Evolutionary conservation across 305 asterid species (phyloP).

Genomic region (Fraxinus nigra): DNA sequence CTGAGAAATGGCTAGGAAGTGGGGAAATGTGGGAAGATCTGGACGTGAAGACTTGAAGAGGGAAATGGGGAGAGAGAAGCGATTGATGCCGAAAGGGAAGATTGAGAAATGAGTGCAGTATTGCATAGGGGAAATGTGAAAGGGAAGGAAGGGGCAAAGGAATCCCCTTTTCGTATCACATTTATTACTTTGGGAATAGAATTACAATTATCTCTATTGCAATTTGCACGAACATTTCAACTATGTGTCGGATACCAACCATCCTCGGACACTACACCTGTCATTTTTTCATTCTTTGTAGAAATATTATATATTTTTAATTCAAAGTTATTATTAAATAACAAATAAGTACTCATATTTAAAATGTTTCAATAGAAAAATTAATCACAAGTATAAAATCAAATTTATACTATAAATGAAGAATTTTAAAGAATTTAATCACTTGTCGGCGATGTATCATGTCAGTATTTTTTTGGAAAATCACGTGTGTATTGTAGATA

Average conservation of each 20-base stretch:
- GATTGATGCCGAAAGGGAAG: background rate
- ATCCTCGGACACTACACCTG: background rate
- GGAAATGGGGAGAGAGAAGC: background rate
- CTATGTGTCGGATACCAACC: background rate
- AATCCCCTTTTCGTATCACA: background rate
- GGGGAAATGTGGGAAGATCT: background rate
- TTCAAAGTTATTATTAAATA: background rate
- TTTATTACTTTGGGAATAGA: background rate
- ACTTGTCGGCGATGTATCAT: background rate
- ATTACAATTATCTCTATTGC: background rate
- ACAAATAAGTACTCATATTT: too few relatives aligned
- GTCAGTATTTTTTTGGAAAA: background rate
- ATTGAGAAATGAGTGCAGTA: background rate
- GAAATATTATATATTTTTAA: too few relatives aligned
- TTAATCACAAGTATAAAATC: background rate
- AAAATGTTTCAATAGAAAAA: background rate
- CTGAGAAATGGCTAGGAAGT: background rate
- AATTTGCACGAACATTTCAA: background rate
- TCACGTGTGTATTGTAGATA: background rate
- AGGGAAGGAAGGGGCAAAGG: background rate
- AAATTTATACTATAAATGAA: too few relatives aligned
- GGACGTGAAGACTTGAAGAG: background rate
- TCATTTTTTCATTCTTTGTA: background rate
- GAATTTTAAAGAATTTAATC: background rate
- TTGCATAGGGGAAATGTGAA: background rate